Conservation (phyloP, 495 filamentous ascomycete species). For the Penicillium coprophilum region DNA sequence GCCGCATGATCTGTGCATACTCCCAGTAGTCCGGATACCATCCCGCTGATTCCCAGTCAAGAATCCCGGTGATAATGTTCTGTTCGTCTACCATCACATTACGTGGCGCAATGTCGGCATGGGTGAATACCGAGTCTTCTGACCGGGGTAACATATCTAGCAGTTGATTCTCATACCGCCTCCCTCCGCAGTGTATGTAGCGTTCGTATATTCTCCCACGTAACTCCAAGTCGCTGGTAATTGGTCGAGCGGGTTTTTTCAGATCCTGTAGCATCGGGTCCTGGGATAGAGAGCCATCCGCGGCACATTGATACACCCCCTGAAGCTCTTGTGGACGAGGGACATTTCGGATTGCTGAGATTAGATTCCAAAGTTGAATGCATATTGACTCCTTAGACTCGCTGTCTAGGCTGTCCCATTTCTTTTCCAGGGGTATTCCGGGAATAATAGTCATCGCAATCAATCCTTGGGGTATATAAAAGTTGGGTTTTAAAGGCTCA, state of each 20-base stretch:
- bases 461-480: background rate
- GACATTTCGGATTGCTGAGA: slow-evolving; percentile 31
- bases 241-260: slow-evolving; percentile 25
- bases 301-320: slow-evolving; percentile 34
- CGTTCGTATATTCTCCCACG: slow-evolving; percentile 39
- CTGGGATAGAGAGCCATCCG: slow-evolving; percentile 33
- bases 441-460: slow-evolving; percentile 30
- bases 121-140: slow-evolving; percentile 28
- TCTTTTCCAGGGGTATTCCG: slow-evolving; percentile 21
- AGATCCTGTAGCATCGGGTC: slow-evolving; percentile 37
- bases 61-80: slow-evolving; percentile 36
- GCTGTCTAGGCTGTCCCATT: slow-evolving; percentile 33
- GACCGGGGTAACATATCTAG: slow-evolving; percentile 36
- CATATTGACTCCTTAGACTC: slow-evolving; percentile 33
- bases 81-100: slow-evolving; percentile 42
- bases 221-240: slow-evolving; percentile 32
- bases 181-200: slow-evolving; percentile 34
- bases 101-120: slow-evolving; percentile 30
- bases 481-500: slow-evolving; percentile 9
- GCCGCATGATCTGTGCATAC: slow-evolving; percentile 45
- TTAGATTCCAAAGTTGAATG: slow-evolving; percentile 34
- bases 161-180: slow-evolving; percentile 30
- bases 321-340: slow-evolving; percentile 24
- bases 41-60: slow-evolving; percentile 49
- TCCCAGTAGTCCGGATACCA: slow-evolving; percentile 56